Evolutionary conservation across 1,284 basidiomycete species (phyloP).

Genomic region (Ceratobasidium sp.): DNA sequence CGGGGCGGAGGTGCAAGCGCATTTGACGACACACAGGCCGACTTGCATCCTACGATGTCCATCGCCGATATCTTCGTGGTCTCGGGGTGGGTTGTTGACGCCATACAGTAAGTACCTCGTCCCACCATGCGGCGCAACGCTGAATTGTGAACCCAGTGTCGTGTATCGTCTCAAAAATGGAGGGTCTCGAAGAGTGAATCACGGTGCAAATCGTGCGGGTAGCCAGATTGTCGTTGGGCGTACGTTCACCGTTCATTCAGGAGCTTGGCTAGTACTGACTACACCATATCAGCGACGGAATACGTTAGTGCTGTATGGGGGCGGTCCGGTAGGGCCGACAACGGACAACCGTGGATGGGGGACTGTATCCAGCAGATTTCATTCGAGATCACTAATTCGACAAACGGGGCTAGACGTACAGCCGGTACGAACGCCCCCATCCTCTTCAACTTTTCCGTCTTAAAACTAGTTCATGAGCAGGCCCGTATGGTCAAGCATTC

Average conservation of each 20-base stretch:
- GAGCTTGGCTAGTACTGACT: not conserved
- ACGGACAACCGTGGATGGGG: not conserved
- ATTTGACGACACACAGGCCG: not conserved
- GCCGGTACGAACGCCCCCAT: conserved; percentile 11
- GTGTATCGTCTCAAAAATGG: conserved; percentile 3
- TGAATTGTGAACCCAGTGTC: not conserved
- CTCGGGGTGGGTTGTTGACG: conserved; percentile 9
- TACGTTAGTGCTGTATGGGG: not conserved
- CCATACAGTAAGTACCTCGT: not conserved
- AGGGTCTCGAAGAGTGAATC: not conserved
- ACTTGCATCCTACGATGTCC: not conserved
- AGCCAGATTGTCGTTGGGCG: not conserved
- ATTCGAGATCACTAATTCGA: conserved; percentile 4
- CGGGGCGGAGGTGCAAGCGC: not conserved
- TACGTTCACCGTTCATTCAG: not conserved
- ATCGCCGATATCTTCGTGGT: not conserved
- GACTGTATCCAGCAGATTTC: not conserved
- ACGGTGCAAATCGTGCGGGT: not conserved
- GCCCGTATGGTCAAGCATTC: not conserved
- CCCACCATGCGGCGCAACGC: not conserved
- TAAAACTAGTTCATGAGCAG: too few species aligned
- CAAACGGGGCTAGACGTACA: conserved; percentile 9
- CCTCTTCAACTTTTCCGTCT: too few species aligned
- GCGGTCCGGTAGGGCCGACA: not conserved
- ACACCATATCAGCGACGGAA: not conserved